These are phyloP conservation scores for Dictyostelium purpureum DNA, from an alignment of 78 protist species.

Conservation along the genomic window DNA sequence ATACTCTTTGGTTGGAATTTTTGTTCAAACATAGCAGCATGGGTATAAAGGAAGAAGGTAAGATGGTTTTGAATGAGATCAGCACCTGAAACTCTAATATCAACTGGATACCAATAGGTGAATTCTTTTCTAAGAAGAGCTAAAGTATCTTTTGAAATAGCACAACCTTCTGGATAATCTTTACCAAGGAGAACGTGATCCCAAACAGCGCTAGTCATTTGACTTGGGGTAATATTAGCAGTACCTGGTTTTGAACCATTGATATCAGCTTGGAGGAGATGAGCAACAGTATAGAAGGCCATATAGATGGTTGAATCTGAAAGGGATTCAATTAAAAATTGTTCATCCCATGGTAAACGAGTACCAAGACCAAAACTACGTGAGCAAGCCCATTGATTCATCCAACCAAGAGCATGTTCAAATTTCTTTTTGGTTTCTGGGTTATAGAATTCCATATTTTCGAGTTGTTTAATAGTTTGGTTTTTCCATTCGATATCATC, in stretches of 20 bases:
- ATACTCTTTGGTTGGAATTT: constrained; percentile 90
- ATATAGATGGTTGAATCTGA: constrained; percentile 99
- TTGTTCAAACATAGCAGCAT: constrained; percentile 95
- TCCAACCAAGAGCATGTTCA: constrained; percentile 83
- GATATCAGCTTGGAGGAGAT: constrained; percentile 92
- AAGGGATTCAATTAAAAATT: constrained; percentile 98
- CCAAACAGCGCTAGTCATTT: constrained; percentile 87
- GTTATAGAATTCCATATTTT: constrained; percentile 62
- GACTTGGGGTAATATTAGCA: constrained; percentile 87
- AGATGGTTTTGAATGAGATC: constrained; percentile 99
- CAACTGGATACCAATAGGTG: constrained; percentile 98
- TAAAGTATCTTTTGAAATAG: constrained; percentile 82
- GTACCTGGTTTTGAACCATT: constrained; percentile 87
- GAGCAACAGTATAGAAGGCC: constrained; percentile 99
- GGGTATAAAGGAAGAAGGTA: constrained; percentile 98
- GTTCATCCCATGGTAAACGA: constrained; percentile 93
- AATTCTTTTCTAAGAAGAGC: constrained; percentile 90
- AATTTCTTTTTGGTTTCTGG: constrained; percentile 72
- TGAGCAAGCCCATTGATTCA: constrained; percentile 99
- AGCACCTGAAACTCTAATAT: constrained; percentile 98
- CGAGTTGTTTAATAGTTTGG: constrained; percentile 36
- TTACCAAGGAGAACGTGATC: constrained; percentile 80
- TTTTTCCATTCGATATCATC: constrained; percentile 90
- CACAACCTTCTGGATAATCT: constrained; percentile 25
- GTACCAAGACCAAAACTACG: constrained; percentile 99